Evolutionary conservation across 768 basidiomycete species (phyloP).

Genomic region (Boletus pseudopeckii): DNA sequence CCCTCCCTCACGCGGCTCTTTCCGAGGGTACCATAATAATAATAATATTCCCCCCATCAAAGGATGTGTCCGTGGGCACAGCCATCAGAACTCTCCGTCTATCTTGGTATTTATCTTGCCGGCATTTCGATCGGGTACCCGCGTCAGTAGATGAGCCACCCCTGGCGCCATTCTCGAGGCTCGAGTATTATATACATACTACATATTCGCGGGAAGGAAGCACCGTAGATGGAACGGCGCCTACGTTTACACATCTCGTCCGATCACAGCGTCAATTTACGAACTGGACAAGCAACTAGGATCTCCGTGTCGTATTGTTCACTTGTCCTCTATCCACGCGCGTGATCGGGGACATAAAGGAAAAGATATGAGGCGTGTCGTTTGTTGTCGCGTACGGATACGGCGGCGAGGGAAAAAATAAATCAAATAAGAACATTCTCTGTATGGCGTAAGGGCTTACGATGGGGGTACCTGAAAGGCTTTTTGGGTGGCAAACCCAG

Average conservation of each 20-base stretch:
- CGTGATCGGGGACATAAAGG: background rate
- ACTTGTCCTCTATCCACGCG: slow-evolving; percentile 1
- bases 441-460: slow-evolving; percentile 16
- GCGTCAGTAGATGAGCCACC: background rate
- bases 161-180: slow-evolving; percentile 6
- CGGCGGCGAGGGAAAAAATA: slow-evolving; percentile 13
- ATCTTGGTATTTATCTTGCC: slow-evolving; percentile 17
- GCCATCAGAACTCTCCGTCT: slow-evolving; percentile 7
- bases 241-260: background rate
- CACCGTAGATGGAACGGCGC: background rate
- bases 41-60: background rate
- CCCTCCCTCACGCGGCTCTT: background rate
- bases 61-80: slow-evolving; percentile 5
- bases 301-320: slow-evolving; percentile 3
- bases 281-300: background rate
- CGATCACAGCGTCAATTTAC: background rate
- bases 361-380: background rate
- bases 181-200: background rate
- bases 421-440: slow-evolving; percentile 1
- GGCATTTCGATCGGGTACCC: slow-evolving; percentile 12
- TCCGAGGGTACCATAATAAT: slow-evolving; percentile 3
- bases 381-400: background rate
- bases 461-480: slow-evolving; percentile 8
- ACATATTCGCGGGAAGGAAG: slow-evolving; percentile 20
- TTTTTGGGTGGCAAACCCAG: background rate